These are phyloP conservation scores for Mytilinidion resinicola DNA, from an alignment of 495 filamentous ascomycete species.

Conservation along the genomic window DNA sequence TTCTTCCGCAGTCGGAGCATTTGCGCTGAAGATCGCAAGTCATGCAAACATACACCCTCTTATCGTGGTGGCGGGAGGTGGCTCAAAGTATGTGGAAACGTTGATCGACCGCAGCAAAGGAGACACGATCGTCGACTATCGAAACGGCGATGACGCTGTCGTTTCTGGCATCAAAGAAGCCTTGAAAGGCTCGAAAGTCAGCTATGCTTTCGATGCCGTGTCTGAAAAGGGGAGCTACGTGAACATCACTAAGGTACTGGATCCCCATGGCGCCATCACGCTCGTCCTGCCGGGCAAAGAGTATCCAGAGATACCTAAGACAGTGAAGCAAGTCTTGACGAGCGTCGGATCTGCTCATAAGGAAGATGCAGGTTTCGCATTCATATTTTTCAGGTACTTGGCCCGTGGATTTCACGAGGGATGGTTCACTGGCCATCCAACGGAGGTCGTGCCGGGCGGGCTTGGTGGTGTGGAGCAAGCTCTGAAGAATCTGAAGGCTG, in stretches of 20 bases:
- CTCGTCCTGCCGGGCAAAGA: constrained; percentile 45
- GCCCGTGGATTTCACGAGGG: constrained; percentile 49
- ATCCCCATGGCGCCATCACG: constrained; percentile 45
- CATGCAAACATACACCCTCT: constrained; percentile 66
- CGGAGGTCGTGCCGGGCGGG: constrained; percentile 55
- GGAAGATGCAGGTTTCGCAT: constrained; percentile 50
- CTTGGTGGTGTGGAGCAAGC: constrained; percentile 48
- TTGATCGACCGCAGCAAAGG: constrained; percentile 60
- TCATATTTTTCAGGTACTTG: constrained; percentile 50
- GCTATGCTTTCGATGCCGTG: constrained; percentile 56
- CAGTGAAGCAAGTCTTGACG: constrained; percentile 26
- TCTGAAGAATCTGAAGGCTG: constrained; percentile 51
- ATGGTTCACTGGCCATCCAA: constrained; percentile 57
- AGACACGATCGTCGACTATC: constrained; percentile 67
- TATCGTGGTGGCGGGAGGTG: constrained; percentile 61
- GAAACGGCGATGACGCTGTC: constrained; percentile 51
- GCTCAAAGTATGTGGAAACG: constrained; percentile 48
- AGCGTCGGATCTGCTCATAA: constrained; percentile 48
- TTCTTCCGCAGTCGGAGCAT: constrained; percentile 60
- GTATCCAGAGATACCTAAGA: constrained; percentile 27
- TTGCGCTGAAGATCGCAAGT: constrained; percentile 60
- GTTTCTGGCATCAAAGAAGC: constrained; percentile 47
- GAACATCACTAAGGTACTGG: constrained; percentile 45
- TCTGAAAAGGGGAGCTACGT: constrained; percentile 46
- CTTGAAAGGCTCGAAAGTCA: constrained; percentile 31